Percentiles rank a stretch among this genome's conserved stretches.
Conservation (phyloP, 2,329 filamentous ascomycete species). For the Ceratocystis cacaofunesta region DNA sequence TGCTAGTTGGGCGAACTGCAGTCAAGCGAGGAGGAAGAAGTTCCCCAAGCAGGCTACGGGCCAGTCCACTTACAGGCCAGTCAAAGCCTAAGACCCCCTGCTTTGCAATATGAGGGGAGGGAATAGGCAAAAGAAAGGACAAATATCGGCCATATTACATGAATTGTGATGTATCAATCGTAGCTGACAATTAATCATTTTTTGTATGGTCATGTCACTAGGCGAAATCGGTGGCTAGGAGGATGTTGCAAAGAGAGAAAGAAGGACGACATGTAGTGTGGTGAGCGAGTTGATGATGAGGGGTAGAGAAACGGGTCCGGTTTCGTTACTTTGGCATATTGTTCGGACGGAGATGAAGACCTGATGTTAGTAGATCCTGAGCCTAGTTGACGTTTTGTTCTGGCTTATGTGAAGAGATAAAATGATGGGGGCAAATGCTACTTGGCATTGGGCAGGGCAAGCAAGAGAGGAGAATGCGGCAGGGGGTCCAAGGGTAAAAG, state of each 20-base stretch:
- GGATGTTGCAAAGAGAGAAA: not conserved
- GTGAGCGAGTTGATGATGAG: too few relatives aligned
- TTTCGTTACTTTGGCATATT: too few relatives aligned
- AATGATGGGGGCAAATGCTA: too few relatives aligned
- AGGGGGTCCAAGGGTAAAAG: not conserved
- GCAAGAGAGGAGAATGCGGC: not conserved
- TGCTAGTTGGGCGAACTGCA: not conserved
- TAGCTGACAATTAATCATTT: not conserved
- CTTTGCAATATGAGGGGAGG: not conserved
- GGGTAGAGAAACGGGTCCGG: too few relatives aligned
- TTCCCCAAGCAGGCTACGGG: not conserved
- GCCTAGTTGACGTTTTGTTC: too few relatives aligned
- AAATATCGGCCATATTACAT: not conserved
- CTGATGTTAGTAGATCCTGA: too few relatives aligned
- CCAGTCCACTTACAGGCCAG: not conserved
- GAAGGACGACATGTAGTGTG: not conserved
- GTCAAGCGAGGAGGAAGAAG: not conserved
- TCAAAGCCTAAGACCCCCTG: not conserved
- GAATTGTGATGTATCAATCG: not conserved
- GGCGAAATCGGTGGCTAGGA: not conserved
- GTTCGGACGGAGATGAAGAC: too few relatives aligned
- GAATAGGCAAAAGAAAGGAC: not conserved
- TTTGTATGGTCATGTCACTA: not conserved
- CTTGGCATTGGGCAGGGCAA: not conserved
- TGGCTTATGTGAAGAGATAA: too few relatives aligned